Conservation (phyloP, 441 rosid species). For the Breynia disticha region DNA sequence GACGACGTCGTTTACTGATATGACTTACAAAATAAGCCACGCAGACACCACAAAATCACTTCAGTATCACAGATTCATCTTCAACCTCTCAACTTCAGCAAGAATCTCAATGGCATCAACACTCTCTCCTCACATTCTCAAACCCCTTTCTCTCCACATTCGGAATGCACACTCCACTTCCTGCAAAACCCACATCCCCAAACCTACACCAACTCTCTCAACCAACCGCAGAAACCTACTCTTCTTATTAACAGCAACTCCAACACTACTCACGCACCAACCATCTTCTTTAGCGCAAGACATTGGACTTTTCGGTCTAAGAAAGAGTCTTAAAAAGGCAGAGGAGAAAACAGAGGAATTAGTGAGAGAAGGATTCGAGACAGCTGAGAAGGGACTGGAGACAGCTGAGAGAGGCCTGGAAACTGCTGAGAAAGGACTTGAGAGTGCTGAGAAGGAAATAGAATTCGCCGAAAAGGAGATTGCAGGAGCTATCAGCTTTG, state of each 20-base stretch:
- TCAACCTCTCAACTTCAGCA: not conserved
- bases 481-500: constrained; percentile 41
- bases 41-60: not conserved
- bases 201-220: constrained; percentile 19
- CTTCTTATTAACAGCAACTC: constrained; percentile 40
- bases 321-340: constrained; percentile 60
- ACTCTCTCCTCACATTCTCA: constrained; percentile 20
- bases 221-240: constrained; percentile 47
- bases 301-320: constrained; percentile 67
- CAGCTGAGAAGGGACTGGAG: constrained; percentile 58
- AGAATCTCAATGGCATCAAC: constrained; percentile 20
- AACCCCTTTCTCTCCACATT: constrained; percentile 17
- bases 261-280: constrained; percentile 30
- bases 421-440: constrained; percentile 48
- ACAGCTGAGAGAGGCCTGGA: constrained; percentile 43
- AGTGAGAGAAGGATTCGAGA: constrained; percentile 61
- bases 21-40: too few relatives aligned
- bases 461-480: constrained; percentile 27
- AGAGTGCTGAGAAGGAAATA: constrained; percentile 34
- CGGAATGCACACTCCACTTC: constrained; percentile 22
- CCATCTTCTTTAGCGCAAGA: constrained; percentile 42
- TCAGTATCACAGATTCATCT: not conserved
- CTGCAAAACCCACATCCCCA: constrained; percentile 16
- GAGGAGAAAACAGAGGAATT: constrained; percentile 67
- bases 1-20: too few relatives aligned